Percentiles rank a stretch among this genome's conserved stretches.
phyloP scores from a whole-genome alignment of 768 basidiomycete genomes.

The Leccinum sublutescens region DNA sequence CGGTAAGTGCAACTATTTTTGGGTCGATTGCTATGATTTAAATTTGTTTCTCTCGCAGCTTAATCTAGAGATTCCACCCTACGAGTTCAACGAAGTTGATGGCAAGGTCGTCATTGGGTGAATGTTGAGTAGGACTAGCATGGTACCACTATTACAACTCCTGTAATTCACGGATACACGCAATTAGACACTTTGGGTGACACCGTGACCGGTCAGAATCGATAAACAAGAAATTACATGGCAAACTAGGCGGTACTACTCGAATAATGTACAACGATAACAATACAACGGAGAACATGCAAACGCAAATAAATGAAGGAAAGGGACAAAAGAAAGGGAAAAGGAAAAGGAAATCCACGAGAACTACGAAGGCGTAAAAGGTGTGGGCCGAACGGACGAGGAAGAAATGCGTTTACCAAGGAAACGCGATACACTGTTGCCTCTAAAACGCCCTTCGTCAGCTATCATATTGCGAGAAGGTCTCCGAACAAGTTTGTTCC shows the following conservation, averaged over 20 bases:
- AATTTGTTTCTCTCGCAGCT: conserved; percentile 44
- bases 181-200: conserved; percentile 25
- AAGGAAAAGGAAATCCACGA: not conserved
- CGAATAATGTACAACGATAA: not conserved
- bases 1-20: conserved; percentile 49
- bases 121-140: not conserved
- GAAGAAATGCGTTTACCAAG: conserved; percentile 14
- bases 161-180: conserved; percentile 20
- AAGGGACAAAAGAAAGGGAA: not conserved
- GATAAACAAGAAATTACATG: not conserved
- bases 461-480: conserved; percentile 14
- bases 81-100: conserved; percentile 86
- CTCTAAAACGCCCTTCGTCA: conserved; percentile 14
- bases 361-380: conserved; percentile 1
- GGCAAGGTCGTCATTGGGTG: conserved; percentile 87
- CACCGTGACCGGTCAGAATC: not conserved
- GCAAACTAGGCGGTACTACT: not conserved
- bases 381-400: conserved; percentile 5
- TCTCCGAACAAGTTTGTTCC: conserved; percentile 23
- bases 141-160: conserved; percentile 11
- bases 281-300: not conserved
- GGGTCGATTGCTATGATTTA: conserved; percentile 6
- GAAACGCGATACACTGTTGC: conserved; percentile 23
- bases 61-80: conserved; percentile 90
- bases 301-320: not conserved